Evolutionary conservation across 306 rosid genomes (phyloP).

Genomic region (Malus sieversii): DNA sequence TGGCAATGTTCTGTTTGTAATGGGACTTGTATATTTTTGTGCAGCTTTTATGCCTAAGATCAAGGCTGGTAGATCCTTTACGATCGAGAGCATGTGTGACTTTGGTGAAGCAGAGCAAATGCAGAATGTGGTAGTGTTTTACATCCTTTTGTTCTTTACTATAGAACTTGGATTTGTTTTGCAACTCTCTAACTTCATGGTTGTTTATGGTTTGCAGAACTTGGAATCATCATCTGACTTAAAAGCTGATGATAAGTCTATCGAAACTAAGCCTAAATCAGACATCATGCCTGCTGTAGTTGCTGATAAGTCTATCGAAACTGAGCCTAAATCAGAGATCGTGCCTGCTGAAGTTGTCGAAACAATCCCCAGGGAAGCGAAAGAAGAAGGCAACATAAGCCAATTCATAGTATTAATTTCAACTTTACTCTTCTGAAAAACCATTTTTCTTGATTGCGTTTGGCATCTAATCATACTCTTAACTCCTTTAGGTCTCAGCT

Average conservation of each 20-base stretch:
- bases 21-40: not conserved
- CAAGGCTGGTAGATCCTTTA: slow-evolving; percentile 70
- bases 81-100: slow-evolving; percentile 63
- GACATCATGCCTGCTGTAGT: slow-evolving; percentile 12
- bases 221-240: slow-evolving; percentile 32
- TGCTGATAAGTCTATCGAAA: slow-evolving; percentile 13
- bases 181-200: not conserved
- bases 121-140: slow-evolving; percentile 40
- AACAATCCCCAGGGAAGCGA: slow-evolving; percentile 10
- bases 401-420: slow-evolving; percentile 15
- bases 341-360: slow-evolving; percentile 19
- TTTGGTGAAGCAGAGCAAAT: slow-evolving; percentile 65
- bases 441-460: not conserved
- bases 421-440: not conserved
- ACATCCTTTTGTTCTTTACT: not conserved
- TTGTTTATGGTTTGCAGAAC: slow-evolving; percentile 28
- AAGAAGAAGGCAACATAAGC: slow-evolving; percentile 19
- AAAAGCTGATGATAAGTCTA: slow-evolving; percentile 8
- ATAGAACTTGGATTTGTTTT: not conserved
- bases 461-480: not conserved
- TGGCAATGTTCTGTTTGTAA: slow-evolving; percentile 10
- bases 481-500: slow-evolving; percentile 29
- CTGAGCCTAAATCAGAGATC: slow-evolving; percentile 19
- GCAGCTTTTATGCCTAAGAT: slow-evolving; percentile 94
- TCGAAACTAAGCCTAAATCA: slow-evolving; percentile 22